Evolutionary conservation across 169 alveolate genomes (phyloP), one percentile per base, ranked within the genome.

Genomic region (Eimeria brunetti): DNA sequence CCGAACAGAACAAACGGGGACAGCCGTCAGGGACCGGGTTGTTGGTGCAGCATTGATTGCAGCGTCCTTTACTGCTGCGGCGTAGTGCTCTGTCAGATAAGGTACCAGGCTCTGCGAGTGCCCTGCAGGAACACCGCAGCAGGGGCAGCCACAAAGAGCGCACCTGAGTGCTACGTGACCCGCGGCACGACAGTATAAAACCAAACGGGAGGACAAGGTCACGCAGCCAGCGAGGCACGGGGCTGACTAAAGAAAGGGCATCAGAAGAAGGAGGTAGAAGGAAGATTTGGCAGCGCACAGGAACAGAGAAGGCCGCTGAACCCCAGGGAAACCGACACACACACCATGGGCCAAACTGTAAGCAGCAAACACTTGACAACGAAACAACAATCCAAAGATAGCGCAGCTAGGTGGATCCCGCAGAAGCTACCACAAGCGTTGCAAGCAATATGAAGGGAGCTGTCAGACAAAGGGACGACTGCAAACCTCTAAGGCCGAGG

Each of bases 1-100:
- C 96, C 97, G 97, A 62, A 98, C 95, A 0, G 99, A 98, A 97
- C 99, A 99, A 96, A 99, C 97, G 5, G 99, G 99, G 88, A 99
- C 24, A 99, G 97, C 95, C 98, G 99, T 96, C 75, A 20, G 38
- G 78, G 91, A 60, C 27, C 8, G 53, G 46, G 44, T 64, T 6
- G 80, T 51, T 27, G 60, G 53, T 58, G 91, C 58, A 12, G 76
- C 92, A 69, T 38, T 71, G 81, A 27, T 80, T 20, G 99, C 99
- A 22, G 99, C 99, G 9, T 99, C 99, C 88, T 99, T 99, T 96
- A 98, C 99, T 60, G 99, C 98, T 95, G 99, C 99, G 71, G 99
- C 99, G 95, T 99, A 99, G 67, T 99, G 98, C 96, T 99, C 99
- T 33, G 99, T 99, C 91, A 98, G 89, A 95, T 98, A 98, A 0